phyloP scores from a whole-genome alignment of 2,329 filamentous ascomycete species.

The Colletotrichum liaoningense region DNA sequence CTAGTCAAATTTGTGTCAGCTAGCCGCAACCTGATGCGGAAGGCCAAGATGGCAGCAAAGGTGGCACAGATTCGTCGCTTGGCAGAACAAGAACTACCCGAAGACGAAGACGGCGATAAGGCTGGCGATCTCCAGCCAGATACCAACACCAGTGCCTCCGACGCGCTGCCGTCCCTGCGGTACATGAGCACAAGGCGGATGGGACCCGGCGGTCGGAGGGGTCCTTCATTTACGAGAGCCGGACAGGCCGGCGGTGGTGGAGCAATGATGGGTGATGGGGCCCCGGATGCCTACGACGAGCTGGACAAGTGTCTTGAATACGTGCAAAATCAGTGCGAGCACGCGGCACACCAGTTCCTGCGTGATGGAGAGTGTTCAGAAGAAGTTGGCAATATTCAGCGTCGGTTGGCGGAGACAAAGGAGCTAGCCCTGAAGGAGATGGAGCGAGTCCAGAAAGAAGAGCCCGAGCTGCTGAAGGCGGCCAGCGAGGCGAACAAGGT shows the following conservation, averaged over 20 bases:
- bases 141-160: slow-evolving; percentile 33
- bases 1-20: slow-evolving; percentile 85
- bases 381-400: slow-evolving; percentile 78
- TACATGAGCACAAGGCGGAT: slow-evolving; percentile 52
- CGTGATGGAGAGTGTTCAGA: slow-evolving; percentile 86
- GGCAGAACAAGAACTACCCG: slow-evolving; percentile 68
- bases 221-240: slow-evolving; percentile 21
- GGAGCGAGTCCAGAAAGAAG: slow-evolving; percentile 65
- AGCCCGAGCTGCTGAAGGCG: slow-evolving; percentile 56
- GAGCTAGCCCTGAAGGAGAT: slow-evolving; percentile 71
- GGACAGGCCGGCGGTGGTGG: slow-evolving; percentile 30
- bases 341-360: slow-evolving; percentile 89
- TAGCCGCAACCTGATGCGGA: slow-evolving; percentile 85
- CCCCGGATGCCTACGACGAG: slow-evolving; percentile 72
- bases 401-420: slow-evolving; percentile 72
- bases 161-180: slow-evolving; percentile 51
- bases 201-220: slow-evolving; percentile 40
- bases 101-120: slow-evolving; percentile 57
- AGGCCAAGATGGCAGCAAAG: slow-evolving; percentile 85
- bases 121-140: slow-evolving; percentile 39
- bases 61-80: slow-evolving; percentile 73
- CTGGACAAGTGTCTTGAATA: slow-evolving; percentile 84
- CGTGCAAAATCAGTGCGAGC: slow-evolving; percentile 85
- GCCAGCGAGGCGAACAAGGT: slow-evolving; percentile 52
- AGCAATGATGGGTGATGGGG: slow-evolving; percentile 36